Evolutionary conservation across 1,139 yeast genomes (phyloP).

Genomic region (Lodderomyces jiufengensis): DNA sequence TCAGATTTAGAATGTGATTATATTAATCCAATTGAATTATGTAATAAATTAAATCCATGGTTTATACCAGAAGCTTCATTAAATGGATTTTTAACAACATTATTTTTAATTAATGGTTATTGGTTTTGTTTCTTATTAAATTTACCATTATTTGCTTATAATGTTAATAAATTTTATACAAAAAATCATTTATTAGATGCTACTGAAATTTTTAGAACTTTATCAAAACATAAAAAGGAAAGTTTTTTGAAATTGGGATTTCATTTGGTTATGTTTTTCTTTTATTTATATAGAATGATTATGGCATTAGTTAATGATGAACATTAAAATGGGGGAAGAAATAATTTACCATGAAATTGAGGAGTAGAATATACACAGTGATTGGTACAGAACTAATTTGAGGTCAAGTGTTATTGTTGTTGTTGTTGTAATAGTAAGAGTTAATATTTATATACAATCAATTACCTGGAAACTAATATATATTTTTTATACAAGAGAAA

Average conservation of each 20-base stretch:
- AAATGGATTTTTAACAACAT: slow-evolving; percentile 68
- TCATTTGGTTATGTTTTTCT: slow-evolving; percentile 90
- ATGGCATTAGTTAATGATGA: slow-evolving; percentile 84
- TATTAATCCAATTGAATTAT: slow-evolving; percentile 93
- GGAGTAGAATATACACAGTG: too few relatives aligned
- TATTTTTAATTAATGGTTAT: slow-evolving; percentile 83
- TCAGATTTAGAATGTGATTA: slow-evolving; percentile 94
- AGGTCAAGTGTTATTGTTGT: too few relatives aligned
- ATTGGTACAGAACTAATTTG: too few relatives aligned
- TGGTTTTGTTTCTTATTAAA: slow-evolving; percentile 90
- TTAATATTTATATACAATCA: too few relatives aligned
- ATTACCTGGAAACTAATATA: too few relatives aligned
- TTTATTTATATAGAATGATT: slow-evolving; percentile 94
- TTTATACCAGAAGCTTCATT: slow-evolving; percentile 88
- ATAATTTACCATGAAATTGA: too few relatives aligned
- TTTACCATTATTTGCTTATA: slow-evolving; percentile 81
- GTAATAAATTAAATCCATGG: slow-evolving; percentile 87
- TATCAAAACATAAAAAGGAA: slow-evolving; percentile 90
- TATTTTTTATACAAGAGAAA: too few relatives aligned
- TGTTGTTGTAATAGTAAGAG: too few relatives aligned
- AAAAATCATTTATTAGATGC: slow-evolving; percentile 92
- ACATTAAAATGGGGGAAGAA: slow-evolving; percentile 2
- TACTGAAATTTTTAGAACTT: slow-evolving; percentile 94
- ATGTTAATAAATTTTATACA: slow-evolving; percentile 66
- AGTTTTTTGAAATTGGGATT: slow-evolving; percentile 86